Base-by-base conservation (phyloP, 768 basidiomycete species). In the Mycena sanguinolenta region DNA sequence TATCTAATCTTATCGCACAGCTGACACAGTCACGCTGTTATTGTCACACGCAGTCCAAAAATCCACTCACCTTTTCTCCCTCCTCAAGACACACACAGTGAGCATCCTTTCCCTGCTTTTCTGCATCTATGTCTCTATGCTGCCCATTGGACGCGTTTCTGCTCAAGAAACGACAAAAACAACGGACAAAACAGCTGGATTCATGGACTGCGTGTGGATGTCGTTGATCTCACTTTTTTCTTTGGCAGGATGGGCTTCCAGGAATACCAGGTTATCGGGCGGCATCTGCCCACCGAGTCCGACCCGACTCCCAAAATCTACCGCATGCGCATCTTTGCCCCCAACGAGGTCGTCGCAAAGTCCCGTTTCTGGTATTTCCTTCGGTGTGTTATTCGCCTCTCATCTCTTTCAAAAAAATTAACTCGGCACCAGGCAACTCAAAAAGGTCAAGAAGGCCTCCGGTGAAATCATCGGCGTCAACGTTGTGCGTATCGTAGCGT, bases 291-390 rank as follows among this genome's bases (percentile, higher is more conserved):
- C 79, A 96, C 96, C 63, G 95, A 96, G 86, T 81, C 88, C 73
- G 95, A 98, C 74, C 95, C 95, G 65, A 94, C 89, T 70, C 98
- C 98, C 71, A 98, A 99, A 90, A 97, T 99, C 84, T 98, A 95
- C 89, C 94, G 97, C 77, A 98, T 98, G 97, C 93, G 97, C 83
- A 98, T 99, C 79, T 99, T 99, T 81, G 96, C 98, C 74, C 95
- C 96, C 74, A 98, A 98, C 82, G 95, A 98, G 73, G 96, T 98
- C 75, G 96, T 99, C 78, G 97, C 98, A 77, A 99, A 99, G 88
- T 97, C 95, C 59, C 92, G 97, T 69, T 99, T 98, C 93, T 99
- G 98, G 97, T 98, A 98, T 87, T 99, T 97, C 91, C 87, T 99
- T 70, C 91, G 93, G 93, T 93, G 73, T 76, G 90, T 76, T 5